phyloP scores from a whole-genome alignment of 345 rosid species.

The Theobroma cacao region DNA sequence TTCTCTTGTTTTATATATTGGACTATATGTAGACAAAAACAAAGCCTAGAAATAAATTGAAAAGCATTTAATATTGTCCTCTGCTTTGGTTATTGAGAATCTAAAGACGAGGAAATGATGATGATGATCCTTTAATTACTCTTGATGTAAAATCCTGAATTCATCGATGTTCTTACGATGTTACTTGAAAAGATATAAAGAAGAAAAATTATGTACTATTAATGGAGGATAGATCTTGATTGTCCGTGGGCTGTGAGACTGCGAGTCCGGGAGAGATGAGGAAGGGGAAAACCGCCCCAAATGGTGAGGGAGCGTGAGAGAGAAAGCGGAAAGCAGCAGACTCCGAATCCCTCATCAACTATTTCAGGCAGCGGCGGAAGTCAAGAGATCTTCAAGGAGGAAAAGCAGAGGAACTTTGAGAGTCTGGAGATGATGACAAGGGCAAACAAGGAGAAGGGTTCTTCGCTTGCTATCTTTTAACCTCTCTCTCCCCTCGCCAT shows the following conservation, averaged over 20 bases:
- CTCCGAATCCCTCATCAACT: not conserved
- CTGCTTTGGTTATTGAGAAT: not conserved
- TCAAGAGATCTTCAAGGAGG: constrained; percentile 12
- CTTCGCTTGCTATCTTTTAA: constrained; percentile 80
- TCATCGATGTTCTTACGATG: no score
- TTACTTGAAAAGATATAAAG: no score
- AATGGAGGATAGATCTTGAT: no score
- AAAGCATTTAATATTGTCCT: not conserved
- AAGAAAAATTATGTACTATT: no score
- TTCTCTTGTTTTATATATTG: not conserved
- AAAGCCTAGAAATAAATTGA: not conserved
- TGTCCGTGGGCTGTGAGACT: not conserved
- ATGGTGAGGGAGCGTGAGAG: not conserved
- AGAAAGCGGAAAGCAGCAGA: not conserved
- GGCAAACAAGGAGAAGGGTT: constrained; percentile 40
- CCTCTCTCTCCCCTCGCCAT: constrained; percentile 80
- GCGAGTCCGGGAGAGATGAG: not conserved
- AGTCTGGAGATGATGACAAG: not conserved
- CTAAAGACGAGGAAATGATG: not conserved
- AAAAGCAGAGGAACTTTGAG: constrained; percentile 25
- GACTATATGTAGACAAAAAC: not conserved
- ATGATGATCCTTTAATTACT: no score
- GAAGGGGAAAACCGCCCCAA: not conserved
- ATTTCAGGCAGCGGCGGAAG: constrained; percentile 27
- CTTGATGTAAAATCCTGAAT: no score